Evolutionary conservation across 2,329 filamentous ascomycete species (phyloP).

Genomic region (Sordariomycetes sp.): DNA sequence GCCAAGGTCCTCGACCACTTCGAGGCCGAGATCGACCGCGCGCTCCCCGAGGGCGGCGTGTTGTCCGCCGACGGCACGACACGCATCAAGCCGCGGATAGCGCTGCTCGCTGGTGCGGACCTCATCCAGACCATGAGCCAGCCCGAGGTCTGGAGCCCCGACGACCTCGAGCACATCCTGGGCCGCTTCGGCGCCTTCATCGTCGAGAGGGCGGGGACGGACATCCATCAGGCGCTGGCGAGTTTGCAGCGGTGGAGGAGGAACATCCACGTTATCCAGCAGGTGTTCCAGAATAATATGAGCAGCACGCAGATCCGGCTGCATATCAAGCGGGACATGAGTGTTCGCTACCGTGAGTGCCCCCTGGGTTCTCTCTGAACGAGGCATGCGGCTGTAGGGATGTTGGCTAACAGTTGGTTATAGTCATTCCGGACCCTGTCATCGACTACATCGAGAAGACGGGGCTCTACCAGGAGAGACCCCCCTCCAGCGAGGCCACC

Average conservation of each 20-base stretch:
- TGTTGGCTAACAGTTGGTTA: slow-evolving; percentile 2
- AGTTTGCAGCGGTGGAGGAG: slow-evolving; percentile 70
- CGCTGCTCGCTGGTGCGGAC: slow-evolving; percentile 69
- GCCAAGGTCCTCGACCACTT: slow-evolving; percentile 86
- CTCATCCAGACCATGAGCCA: slow-evolving; percentile 62
- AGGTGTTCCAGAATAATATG: slow-evolving; percentile 72
- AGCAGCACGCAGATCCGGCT: slow-evolving; percentile 73
- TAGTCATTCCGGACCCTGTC: slow-evolving; percentile 50
- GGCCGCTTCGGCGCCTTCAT: slow-evolving; percentile 74
- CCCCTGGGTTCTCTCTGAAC: neutral
- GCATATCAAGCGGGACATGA: slow-evolving; percentile 68
- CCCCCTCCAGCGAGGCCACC: neutral
- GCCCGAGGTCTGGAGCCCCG: slow-evolving; percentile 66
- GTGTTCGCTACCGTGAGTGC: slow-evolving; percentile 50
- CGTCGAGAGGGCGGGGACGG: slow-evolving; percentile 77
- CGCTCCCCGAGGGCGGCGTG: slow-evolving; percentile 57
- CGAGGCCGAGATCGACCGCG: slow-evolving; percentile 70
- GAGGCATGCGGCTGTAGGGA: neutral
- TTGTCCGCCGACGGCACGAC: slow-evolving; percentile 52
- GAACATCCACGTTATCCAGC: slow-evolving; percentile 78
- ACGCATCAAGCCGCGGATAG: slow-evolving; percentile 52
- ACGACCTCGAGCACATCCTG: slow-evolving; percentile 80
- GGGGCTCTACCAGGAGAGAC: slow-evolving; percentile 43
- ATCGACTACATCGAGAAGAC: slow-evolving; percentile 62
- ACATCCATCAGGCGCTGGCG: slow-evolving; percentile 78